Base-by-base conservation (phyloP, 805 yeast genomes). In the Wickerhamomyces sydowiorum region DNA sequence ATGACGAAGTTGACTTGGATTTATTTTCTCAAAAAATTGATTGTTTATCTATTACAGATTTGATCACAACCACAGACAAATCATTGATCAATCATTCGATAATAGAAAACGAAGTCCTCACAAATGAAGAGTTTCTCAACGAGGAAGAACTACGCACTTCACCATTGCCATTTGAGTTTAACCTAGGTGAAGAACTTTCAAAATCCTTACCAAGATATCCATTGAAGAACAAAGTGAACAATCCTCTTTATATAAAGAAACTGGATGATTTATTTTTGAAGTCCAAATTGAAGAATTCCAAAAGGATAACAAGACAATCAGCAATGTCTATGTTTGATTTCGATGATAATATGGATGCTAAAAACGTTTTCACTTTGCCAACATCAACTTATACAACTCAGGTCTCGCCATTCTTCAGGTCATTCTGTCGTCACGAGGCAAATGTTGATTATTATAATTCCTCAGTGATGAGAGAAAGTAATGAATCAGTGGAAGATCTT, bases 161-260 rank as follows among this genome's bases (percentile, higher is more conserved):
- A 2, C 49, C 66, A 6, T 42, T 69, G 24, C 67, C 71, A 2
- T 66, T 61, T 42, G 80, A 74, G 46, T 46, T 56, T n/a, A 60
- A 65, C 42, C 50, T 66, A 5, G 66, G 70, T 0, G 8, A 35
- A 10, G 53, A 49, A 22, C 13, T 53, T 0, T 10, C 9, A 2
- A 4, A 12, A 2, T 10, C 15, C 2, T 27, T 54, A 7, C 54
- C 59, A 8, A 2, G 6, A 8, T 27, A 25, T 15, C 35, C 44
- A 10, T 10, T n/a, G 10, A n/a, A 22, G 7, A 18, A 21, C 0
- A 8, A 7, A 3, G 4, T 14, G 2, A 7, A 22, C 6, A 7
- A 28, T 9, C 2, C 29, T 2, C 29, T 19, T 7, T 15, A 24
- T 4, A 28, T 54, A 5, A 47, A 47, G 31, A 24, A 17, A 7